phyloP scores from a whole-genome alignment of 768 basidiomycete species.

The Macrocybe gigantea region DNA sequence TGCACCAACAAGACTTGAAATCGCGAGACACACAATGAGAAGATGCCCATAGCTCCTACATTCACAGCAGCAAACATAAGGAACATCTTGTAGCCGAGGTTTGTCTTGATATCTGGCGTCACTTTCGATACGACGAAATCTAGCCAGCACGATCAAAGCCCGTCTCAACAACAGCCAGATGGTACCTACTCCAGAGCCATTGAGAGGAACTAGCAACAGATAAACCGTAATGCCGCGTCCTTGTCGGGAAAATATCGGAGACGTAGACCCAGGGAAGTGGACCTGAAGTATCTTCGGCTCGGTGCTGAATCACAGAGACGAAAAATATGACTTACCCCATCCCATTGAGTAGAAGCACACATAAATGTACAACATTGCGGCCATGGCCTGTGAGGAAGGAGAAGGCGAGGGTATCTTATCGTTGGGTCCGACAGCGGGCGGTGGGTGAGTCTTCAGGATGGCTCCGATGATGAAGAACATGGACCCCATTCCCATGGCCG shows the following conservation, averaged over 20 bases:
- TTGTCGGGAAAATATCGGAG: slow-evolving; percentile 82
- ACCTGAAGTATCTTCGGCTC: slow-evolving; percentile 29
- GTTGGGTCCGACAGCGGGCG: slow-evolving; percentile 24
- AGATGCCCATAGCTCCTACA: slow-evolving; percentile 61
- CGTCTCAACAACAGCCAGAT: not conserved
- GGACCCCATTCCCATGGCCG: slow-evolving; percentile 72
- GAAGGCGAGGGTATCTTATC: slow-evolving; percentile 30
- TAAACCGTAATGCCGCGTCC: slow-evolving; percentile 78
- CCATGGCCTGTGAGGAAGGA: slow-evolving; percentile 73
- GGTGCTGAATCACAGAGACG: not conserved
- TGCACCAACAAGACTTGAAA: too few relatives aligned
- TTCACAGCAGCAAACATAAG: slow-evolving; percentile 75
- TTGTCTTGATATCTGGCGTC: slow-evolving; percentile 56
- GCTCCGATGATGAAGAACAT: slow-evolving; percentile 83
- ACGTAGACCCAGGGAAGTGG: slow-evolving; percentile 56
- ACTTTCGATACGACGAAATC: slow-evolving; percentile 72
- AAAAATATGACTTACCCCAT: slow-evolving; percentile 45
- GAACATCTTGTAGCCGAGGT: slow-evolving; percentile 70
- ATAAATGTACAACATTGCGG: slow-evolving; percentile 81
- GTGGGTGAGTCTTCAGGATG: slow-evolving; percentile 73
- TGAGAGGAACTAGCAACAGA: slow-evolving; percentile 72
- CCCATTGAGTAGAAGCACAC: slow-evolving; percentile 88
- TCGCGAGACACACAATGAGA: slow-evolving; percentile 46
- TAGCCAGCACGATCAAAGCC: slow-evolving; percentile 13
- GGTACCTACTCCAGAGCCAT: slow-evolving; percentile 73